Evolutionary conservation across 2,329 filamentous ascomycete species (phyloP), one percentile per base, ranked within the genome.

Genomic region (Microcyclospora pomicola): DNA sequence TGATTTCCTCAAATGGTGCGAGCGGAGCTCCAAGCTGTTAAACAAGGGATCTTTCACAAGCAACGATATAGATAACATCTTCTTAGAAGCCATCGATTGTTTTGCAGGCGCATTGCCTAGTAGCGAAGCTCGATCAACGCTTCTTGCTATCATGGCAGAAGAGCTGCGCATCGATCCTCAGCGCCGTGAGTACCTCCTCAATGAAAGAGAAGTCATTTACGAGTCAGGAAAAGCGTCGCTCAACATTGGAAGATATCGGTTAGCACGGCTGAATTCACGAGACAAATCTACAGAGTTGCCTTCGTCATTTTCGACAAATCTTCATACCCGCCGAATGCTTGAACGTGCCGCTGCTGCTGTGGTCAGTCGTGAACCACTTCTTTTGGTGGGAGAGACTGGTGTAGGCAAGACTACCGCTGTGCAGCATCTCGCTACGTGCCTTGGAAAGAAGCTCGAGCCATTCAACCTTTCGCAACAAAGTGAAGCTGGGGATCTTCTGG

Each of bases 381-480:
- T 99, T 13, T 74, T 99, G 19, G 91, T 99, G n/a, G 91, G 91
- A 55, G 91, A 99, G 64, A 99, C 91, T 6, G 91, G 91, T 66
- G 95, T 94, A 36, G 91, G 91, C 51, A 99, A 99, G 63, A 99
- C 91, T 0, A 94, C 91, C 0, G 82, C 91, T 16, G 80, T 98
- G 11, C 91, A 99, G 58, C 86, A 95, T 55, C 68, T 99, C 39
- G 86, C 91, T 0, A 78, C 82, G 41, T 73, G 80, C 3, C 70
- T 95, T 19, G 84, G 87, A 1, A 82, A 86, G 54, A 92, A 84
- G 51, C 72, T 99, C 10, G 82, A 86, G 0, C 84, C 87, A 2
- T 86, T 98, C 54, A 99, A 99, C 55, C 61, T 99, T 56, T 98
- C 91, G 0, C 92, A 98, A 56, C 92, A 99, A 58, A 96, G 87